Evolutionary conservation across 2,329 filamentous ascomycete genomes (phyloP).

Genomic region (Mariannaea sp.): DNA sequence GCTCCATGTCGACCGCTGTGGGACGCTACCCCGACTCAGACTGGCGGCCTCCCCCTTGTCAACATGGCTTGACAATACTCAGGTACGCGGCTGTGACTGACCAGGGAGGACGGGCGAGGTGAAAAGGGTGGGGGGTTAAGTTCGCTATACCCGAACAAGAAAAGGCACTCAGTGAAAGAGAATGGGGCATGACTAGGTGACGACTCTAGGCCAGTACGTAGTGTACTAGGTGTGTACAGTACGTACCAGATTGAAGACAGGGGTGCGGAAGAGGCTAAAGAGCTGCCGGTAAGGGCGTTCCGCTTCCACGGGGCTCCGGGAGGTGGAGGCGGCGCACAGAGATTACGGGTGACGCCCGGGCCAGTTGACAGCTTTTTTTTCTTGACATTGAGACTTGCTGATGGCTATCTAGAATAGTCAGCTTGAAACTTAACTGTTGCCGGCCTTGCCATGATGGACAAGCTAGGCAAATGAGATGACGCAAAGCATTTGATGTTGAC

Average conservation of each 20-base stretch:
- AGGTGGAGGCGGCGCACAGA: slow-evolving; percentile 29
- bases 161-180: no score
- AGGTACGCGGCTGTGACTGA: slow-evolving; percentile 32
- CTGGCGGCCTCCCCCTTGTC: slow-evolving; percentile 25
- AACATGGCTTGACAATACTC: slow-evolving; percentile 30
- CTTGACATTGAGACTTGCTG: slow-evolving; percentile 21
- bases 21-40: slow-evolving; percentile 26
- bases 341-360: slow-evolving; percentile 26
- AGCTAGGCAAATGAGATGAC: slow-evolving; percentile 24
- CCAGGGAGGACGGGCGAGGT: slow-evolving; percentile 13
- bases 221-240: no score
- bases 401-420: slow-evolving; percentile 28
- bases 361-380: slow-evolving; percentile 19
- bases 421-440: slow-evolving; percentile 30
- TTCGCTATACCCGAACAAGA: slow-evolving; percentile 36
- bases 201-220: no score
- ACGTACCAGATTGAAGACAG: slow-evolving; percentile 27
- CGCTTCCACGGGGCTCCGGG: slow-evolving; percentile 38
- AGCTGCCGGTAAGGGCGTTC: slow-evolving; percentile 39
- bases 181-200: no score
- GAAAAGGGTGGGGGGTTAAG: slow-evolving; percentile 26
- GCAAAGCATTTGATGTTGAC: slow-evolving; percentile 21
- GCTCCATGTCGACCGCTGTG: slow-evolving; percentile 27
- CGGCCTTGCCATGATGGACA: slow-evolving; percentile 26
- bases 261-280: slow-evolving; percentile 20